A percentile compares a stretch with the other conserved stretches of the same genome.
phyloP scores from a whole-genome alignment of 495 filamentous ascomycete species.

The Penicillium roqueforti region DNA sequence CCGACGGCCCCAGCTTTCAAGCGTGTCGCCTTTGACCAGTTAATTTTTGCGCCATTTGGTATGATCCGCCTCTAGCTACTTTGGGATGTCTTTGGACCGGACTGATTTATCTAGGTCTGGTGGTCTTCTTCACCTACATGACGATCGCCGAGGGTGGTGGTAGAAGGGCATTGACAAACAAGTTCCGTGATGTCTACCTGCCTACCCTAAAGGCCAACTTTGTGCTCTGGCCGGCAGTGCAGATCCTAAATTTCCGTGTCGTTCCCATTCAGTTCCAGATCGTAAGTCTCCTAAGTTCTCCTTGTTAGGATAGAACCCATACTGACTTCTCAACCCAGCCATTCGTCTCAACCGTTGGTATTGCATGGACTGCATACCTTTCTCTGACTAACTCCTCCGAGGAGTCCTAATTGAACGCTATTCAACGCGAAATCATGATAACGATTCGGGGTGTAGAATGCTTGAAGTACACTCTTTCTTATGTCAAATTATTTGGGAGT shows the following conservation, averaged over 20 bases:
- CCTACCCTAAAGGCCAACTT: conserved; percentile 95
- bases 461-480: conserved; percentile 11
- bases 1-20: conserved; percentile 77
- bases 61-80: conserved; percentile 19
- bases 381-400: conserved; percentile 89
- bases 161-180: conserved; percentile 68
- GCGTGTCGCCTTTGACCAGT: conserved; percentile 87
- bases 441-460: conserved; percentile 15
- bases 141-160: conserved; percentile 93
- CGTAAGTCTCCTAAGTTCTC: conserved; percentile 52
- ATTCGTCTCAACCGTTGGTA: conserved; percentile 93
- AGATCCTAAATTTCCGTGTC: conserved; percentile 93
- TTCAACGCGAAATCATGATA: conserved; percentile 15
- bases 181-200: conserved; percentile 89
- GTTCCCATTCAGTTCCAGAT: conserved; percentile 96
- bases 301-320: neutral
- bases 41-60: conserved; percentile 93
- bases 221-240: conserved; percentile 91
- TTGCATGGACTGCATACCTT: conserved; percentile 98
- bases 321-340: conserved; percentile 53
- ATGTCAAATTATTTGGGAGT: conserved; percentile 14
- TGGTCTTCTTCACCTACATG: conserved; percentile 92
- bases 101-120: conserved; percentile 56
- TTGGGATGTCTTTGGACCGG: conserved; percentile 10
- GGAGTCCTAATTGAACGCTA: conserved; percentile 40